Evolutionary conservation across 148 eudicot genomes (phyloP).

Genomic region (Nepenthes mirabilis): DNA sequence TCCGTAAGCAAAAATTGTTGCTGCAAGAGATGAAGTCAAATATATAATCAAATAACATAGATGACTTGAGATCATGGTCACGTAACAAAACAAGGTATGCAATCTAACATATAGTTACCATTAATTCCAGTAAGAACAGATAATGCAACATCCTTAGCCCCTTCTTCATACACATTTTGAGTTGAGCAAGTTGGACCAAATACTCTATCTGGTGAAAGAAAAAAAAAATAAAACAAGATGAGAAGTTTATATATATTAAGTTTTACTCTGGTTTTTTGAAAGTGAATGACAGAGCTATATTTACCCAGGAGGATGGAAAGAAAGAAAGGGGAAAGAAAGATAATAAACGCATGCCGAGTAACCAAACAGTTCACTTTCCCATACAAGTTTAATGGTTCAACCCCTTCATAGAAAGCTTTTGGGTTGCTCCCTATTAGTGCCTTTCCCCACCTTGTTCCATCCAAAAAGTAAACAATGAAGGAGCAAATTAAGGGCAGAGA

Average conservation of each 20-base stretch:
- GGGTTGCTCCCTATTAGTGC: too few species aligned
- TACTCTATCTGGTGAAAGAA: constrained; percentile 59
- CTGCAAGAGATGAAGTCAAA: constrained; percentile 27
- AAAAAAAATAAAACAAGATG: background rate
- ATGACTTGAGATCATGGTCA: background rate
- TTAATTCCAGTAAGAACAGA: constrained; percentile 91
- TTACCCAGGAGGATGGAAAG: too few species aligned
- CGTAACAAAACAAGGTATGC: background rate
- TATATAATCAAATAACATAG: background rate
- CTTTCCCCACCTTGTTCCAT: background rate
- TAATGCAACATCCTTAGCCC: constrained; percentile 93
- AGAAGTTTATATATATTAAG: background rate
- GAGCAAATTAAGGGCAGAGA: background rate
- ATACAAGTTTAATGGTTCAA: too few species aligned
- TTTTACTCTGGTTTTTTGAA: background rate
- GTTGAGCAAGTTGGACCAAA: constrained; percentile 63
- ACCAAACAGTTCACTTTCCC: too few species aligned
- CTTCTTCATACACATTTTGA: constrained; percentile 67
- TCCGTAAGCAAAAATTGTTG: constrained; percentile 95
- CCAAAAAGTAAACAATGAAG: background rate
- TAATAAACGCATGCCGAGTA: too few species aligned
- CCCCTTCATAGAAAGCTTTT: too few species aligned
- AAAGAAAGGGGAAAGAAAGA: too few species aligned
- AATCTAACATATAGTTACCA: constrained; percentile 32
- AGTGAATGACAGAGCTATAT: background rate